Percentiles rank a stretch among this genome's conserved stretches.
phyloP scores from a whole-genome alignment of 768 basidiomycete species.

The Russula earlei region DNA sequence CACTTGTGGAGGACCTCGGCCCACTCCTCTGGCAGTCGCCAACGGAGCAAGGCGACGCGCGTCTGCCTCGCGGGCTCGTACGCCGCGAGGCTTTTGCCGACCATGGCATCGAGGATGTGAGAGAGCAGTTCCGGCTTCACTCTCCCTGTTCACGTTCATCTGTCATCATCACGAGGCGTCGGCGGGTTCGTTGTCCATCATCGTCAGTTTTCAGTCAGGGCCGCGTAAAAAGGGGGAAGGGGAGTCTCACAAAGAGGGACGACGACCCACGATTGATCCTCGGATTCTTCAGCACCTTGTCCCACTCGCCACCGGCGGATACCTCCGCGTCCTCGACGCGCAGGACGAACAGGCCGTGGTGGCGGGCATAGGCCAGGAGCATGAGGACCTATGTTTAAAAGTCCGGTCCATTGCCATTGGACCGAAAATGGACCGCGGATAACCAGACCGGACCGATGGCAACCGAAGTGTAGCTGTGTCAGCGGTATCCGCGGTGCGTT shows the following conservation, averaged over 20 bases:
- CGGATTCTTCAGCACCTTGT: slow-evolving; percentile 65
- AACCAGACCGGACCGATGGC: too few species aligned
- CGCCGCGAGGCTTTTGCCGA: slow-evolving; percentile 48
- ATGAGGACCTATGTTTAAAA: too few species aligned
- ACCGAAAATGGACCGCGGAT: too few species aligned
- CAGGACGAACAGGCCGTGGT: slow-evolving; percentile 54
- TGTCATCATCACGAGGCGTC: too few species aligned
- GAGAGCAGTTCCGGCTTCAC: slow-evolving; percentile 51
- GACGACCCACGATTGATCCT: slow-evolving; percentile 62
- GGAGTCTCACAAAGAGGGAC: too few species aligned
- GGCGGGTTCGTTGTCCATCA: too few species aligned
- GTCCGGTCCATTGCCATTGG: too few species aligned
- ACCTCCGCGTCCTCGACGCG: slow-evolving; percentile 66
- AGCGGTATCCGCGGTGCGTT: too few species aligned
- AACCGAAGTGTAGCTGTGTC: too few species aligned
- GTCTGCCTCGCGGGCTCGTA: slow-evolving; percentile 75
- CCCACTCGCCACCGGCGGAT: slow-evolving; percentile 56
- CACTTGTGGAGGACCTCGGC: slow-evolving; percentile 72
- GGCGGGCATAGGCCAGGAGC: slow-evolving; percentile 63
- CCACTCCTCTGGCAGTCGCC: slow-evolving; percentile 80
- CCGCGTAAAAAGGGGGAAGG: too few species aligned
- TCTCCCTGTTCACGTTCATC: too few species aligned
- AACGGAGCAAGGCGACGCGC: slow-evolving; percentile 58
- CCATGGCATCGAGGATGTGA: slow-evolving; percentile 50
- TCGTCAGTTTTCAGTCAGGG: too few species aligned